Evolutionary conservation across 2,329 filamentous ascomycete species (phyloP).

Genomic region (Aspergillus uvarum): DNA sequence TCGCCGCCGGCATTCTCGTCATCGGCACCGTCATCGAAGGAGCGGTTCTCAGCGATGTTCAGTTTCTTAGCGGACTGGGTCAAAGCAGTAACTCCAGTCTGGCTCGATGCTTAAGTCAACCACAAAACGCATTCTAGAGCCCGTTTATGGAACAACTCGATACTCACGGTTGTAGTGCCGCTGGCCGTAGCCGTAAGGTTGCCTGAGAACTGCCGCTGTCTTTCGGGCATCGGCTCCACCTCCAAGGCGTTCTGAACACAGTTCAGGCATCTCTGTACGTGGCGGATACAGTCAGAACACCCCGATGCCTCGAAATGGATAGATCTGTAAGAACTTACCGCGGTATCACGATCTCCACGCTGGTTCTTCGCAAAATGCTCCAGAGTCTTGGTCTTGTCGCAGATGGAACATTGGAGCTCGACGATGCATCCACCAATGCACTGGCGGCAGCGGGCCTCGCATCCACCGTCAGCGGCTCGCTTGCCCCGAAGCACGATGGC

Average conservation of each 20-base stretch:
- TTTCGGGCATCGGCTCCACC: slow-evolving; percentile 34
- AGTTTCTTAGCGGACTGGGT: slow-evolving; percentile 6
- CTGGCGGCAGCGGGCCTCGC: slow-evolving; percentile 40
- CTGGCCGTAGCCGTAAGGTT: slow-evolving; percentile 5
- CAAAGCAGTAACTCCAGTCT: slow-evolving; percentile 11
- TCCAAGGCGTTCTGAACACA: slow-evolving; percentile 39
- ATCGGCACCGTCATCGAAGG: background rate
- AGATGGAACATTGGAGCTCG: slow-evolving; percentile 52
- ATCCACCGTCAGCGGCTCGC: slow-evolving; percentile 17
- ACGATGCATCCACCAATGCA: slow-evolving; percentile 47
- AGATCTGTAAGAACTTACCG: slow-evolving; percentile 36
- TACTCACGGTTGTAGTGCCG: slow-evolving; percentile 11
- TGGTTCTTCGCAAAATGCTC: slow-evolving; percentile 53
- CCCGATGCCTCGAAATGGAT: background rate
- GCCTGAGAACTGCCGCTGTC: slow-evolving; percentile 18
- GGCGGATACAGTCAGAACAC: background rate
- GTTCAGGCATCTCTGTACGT: slow-evolving; percentile 42
- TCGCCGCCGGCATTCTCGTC: slow-evolving; percentile 21
- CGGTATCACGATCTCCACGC: slow-evolving; percentile 46
- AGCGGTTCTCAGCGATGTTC: background rate
- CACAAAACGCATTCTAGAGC: background rate
- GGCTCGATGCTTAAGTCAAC: slow-evolving; percentile 14
- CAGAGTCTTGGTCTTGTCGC: slow-evolving; percentile 47
- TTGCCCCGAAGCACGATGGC: slow-evolving; percentile 21
- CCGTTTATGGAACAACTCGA: background rate